Evolutionary conservation across 208 protist genomes (phyloP).

Genomic region (Acanthamoeba healyi): DNA sequence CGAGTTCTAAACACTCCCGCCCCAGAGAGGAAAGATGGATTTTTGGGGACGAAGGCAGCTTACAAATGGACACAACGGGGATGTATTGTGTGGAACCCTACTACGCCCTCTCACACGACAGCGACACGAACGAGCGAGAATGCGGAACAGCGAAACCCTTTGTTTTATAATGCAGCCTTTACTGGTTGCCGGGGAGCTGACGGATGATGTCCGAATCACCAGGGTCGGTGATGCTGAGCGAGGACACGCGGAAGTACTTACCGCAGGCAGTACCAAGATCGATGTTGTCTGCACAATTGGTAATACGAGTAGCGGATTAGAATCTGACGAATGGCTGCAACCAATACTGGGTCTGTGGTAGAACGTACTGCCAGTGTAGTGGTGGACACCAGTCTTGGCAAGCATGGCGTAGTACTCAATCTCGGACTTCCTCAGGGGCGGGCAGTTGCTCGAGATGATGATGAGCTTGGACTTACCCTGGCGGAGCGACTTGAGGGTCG

Average conservation of each 20-base stretch:
- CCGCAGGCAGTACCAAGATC: conserved; percentile 99
- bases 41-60: too few relatives aligned
- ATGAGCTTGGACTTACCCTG: conserved; percentile 98
- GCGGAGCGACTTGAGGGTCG: conserved; percentile 97
- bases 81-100: too few relatives aligned
- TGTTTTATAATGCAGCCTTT: conserved; percentile 20
- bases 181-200: conserved; percentile 10
- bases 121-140: too few relatives aligned
- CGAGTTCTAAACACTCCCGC: too few relatives aligned
- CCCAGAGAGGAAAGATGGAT: too few relatives aligned
- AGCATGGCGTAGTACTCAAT: conserved; percentile 99
- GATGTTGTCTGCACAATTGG: conserved; percentile 94
- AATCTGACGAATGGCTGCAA: background rate
- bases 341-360: conserved; percentile 1
- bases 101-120: background rate
- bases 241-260: conserved; percentile 98
- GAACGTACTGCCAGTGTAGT: conserved; percentile 95
- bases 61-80: too few relatives aligned
- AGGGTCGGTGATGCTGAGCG: conserved; percentile 98
- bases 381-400: conserved; percentile 98
- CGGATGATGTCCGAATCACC: conserved; percentile 90
- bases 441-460: conserved; percentile 99
- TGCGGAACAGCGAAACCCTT: background rate
- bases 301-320: background rate
- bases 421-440: conserved; percentile 98